Conservation (phyloP, 352 stramenopile genomes). For the Phytophthora pisi region DNA sequence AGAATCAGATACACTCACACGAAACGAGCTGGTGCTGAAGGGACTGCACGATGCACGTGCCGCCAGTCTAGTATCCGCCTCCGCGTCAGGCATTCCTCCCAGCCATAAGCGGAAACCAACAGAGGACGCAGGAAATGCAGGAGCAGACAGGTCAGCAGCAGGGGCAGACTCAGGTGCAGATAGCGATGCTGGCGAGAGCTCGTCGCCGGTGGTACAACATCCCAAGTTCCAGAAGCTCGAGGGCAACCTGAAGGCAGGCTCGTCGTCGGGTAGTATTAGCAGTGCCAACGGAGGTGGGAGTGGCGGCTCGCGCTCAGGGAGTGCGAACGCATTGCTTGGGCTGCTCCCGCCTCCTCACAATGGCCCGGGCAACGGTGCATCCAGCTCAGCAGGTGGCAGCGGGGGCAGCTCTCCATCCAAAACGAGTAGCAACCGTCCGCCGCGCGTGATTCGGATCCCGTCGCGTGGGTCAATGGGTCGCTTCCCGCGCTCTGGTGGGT, state of each 20-base stretch:
- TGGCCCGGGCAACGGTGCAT: slow-evolving; percentile 27
- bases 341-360: slow-evolving; percentile 46
- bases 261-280: slow-evolving; percentile 53
- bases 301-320: slow-evolving; percentile 37
- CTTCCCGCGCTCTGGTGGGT: slow-evolving; percentile 35
- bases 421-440: slow-evolving; percentile 45
- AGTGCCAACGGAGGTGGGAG: slow-evolving; percentile 40
- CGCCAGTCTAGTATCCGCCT: slow-evolving; percentile 9
- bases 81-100: slow-evolving; percentile 20
- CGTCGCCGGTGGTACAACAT: slow-evolving; percentile 38
- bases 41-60: slow-evolving; percentile 46
- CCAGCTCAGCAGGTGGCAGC: slow-evolving; percentile 23
- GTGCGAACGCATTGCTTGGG: slow-evolving; percentile 45
- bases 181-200: slow-evolving; percentile 32
- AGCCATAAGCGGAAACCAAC: slow-evolving; percentile 65
- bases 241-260: slow-evolving; percentile 49
- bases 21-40: slow-evolving; percentile 66
- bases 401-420: slow-evolving; percentile 39
- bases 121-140: slow-evolving; percentile 33
- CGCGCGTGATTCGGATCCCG: slow-evolving; percentile 50
- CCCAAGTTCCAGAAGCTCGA: slow-evolving; percentile 61
- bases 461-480: slow-evolving; percentile 49
- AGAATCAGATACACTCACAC: slow-evolving; percentile 51
- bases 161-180: slow-evolving; percentile 33
- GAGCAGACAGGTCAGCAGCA: slow-evolving; percentile 22